A percentile compares a stretch with the other conserved stretches of the same genome.
Conservation (phyloP, 352 stramenopile genomes). For the Phytophthora chlamydospora region DNA sequence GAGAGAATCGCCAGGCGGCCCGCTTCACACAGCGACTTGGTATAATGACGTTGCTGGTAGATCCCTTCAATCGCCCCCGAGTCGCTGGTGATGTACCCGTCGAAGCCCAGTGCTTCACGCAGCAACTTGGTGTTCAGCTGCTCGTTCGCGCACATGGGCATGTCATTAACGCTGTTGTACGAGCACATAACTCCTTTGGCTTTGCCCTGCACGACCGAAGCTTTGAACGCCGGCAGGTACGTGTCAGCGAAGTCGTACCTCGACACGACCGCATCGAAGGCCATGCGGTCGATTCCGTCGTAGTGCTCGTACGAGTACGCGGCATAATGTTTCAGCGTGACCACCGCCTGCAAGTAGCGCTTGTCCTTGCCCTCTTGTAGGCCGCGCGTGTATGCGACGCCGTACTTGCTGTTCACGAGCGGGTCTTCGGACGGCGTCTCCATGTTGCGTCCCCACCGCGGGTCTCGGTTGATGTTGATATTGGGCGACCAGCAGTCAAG, state of each 20-base stretch:
- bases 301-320: slow-evolving; percentile 92
- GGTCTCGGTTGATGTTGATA: slow-evolving; percentile 96
- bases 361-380: slow-evolving; percentile 84
- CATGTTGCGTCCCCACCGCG: slow-evolving; percentile 94
- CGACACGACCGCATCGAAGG: slow-evolving; percentile 91
- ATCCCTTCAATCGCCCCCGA: slow-evolving; percentile 92
- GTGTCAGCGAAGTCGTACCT: slow-evolving; percentile 93
- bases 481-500: slow-evolving; percentile 95
- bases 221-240: slow-evolving; percentile 89
- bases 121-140: slow-evolving; percentile 75
- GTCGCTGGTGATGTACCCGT: slow-evolving; percentile 97
- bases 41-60: slow-evolving; percentile 79
- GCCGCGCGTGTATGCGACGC: slow-evolving; percentile 87
- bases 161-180: slow-evolving; percentile 96
- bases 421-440: slow-evolving; percentile 95
- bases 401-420: slow-evolving; percentile 91
- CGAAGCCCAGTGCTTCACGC: slow-evolving; percentile 82
- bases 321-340: slow-evolving; percentile 95
- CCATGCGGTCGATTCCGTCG: slow-evolving; percentile 70
- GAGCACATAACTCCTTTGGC: slow-evolving; percentile 95
- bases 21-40: slow-evolving; percentile 70
- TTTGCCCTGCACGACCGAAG: slow-evolving; percentile 79
- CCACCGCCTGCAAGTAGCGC: slow-evolving; percentile 80
- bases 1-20: slow-evolving; percentile 65
- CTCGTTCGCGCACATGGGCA: slow-evolving; percentile 92